These are phyloP conservation scores for Phellopilus nigrolimitatus DNA, from an alignment of 1,284 basidiomycete species.

Conservation along the genomic window DNA sequence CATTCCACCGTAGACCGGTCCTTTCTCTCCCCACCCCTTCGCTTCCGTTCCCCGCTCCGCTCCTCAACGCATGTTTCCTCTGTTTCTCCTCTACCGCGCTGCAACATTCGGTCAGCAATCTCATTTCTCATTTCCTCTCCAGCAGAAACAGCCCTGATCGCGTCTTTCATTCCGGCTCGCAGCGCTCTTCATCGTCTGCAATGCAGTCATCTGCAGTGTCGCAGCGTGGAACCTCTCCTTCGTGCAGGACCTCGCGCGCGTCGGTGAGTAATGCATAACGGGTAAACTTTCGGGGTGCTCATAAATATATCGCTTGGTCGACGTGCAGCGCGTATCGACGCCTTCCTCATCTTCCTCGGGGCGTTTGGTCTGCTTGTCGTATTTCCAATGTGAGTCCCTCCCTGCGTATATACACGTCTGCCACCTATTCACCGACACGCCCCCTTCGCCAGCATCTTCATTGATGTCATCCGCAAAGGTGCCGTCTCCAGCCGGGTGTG, in stretches of 20 bases:
- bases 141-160: neutral
- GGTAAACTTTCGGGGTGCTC: neutral
- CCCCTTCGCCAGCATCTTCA: conserved; percentile 61
- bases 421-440: neutral
- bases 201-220: conserved; percentile 58
- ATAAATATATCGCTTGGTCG: neutral
- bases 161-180: conserved; percentile 6
- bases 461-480: conserved; percentile 50
- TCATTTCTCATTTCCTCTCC: conserved; percentile 4
- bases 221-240: conserved; percentile 67
- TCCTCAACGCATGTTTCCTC: conserved; percentile 30
- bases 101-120: conserved; percentile 39
- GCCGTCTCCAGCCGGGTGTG: conserved; percentile 57
- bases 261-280: conserved; percentile 32
- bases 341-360: conserved; percentile 60
- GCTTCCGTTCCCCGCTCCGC: neutral
- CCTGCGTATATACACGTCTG: conserved; percentile 5
- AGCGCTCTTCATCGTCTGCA: conserved; percentile 62
- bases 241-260: conserved; percentile 30
- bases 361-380: conserved; percentile 52
- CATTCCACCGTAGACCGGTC: conserved; percentile 31
- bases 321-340: conserved; percentile 40
- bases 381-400: conserved; percentile 50
- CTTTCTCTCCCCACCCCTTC: conserved; percentile 22
- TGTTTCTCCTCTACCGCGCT: conserved; percentile 23